Evolutionary conservation across 2,329 filamentous ascomycete species (phyloP).

Genomic region (Elsinoe perseae): DNA sequence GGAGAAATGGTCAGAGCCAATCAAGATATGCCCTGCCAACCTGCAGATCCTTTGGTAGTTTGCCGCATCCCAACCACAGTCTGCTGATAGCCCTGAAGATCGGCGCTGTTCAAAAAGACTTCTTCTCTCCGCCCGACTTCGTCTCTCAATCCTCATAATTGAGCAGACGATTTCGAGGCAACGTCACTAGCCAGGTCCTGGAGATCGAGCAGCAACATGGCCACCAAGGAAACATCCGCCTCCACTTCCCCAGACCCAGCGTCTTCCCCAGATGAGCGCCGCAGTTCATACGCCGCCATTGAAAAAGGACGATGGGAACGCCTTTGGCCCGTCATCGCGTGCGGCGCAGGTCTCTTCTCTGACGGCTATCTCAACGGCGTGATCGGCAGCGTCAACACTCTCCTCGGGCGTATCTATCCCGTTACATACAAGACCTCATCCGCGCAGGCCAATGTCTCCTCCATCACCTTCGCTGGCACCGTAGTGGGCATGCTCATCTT

Average conservation of each 20-base stretch:
- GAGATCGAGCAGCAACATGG: neutral
- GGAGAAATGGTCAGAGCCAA: neutral
- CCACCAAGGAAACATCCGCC: neutral
- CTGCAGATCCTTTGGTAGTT: constrained; percentile 4
- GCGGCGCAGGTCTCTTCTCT: constrained; percentile 81
- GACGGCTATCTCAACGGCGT: constrained; percentile 91
- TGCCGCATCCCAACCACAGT: neutral
- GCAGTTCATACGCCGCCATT: neutral
- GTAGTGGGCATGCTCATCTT: constrained; percentile 70
- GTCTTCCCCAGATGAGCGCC: neutral
- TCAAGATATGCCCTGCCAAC: neutral
- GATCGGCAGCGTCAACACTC: constrained; percentile 79
- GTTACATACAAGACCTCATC: constrained; percentile 56
- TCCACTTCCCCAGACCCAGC: neutral
- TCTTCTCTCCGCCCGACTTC: neutral
- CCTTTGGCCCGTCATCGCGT: constrained; percentile 71
- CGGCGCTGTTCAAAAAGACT: neutral
- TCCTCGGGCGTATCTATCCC: constrained; percentile 62
- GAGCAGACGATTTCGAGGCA: neutral
- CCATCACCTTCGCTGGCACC: constrained; percentile 78
- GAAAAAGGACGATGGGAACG: constrained; percentile 38
- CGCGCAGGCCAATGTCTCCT: constrained; percentile 67
- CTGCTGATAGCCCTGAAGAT: neutral
- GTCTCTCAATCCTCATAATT: neutral
- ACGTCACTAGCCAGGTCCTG: too few species aligned